Evolutionary conservation across 169 alveolate species (phyloP), one percentile per base, ranked within the genome.

Genomic region (Plasmodium chabaudi): DNA sequence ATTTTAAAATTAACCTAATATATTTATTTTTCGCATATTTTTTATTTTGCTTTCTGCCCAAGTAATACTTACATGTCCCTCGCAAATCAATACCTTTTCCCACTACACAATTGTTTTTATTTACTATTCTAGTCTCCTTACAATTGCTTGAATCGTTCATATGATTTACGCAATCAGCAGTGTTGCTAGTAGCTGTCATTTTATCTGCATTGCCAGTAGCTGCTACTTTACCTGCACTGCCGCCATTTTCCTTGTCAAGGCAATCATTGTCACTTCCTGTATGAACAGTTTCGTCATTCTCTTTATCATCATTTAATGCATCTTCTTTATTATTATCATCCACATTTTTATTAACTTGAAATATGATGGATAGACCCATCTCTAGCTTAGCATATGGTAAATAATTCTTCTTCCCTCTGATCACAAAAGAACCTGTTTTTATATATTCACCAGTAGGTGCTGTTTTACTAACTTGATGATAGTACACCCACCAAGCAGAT

Each of bases 401-500:
- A 75, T 89, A 96, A 94, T 98, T 97, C 91, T 97, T 97, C 91
- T 98, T 98, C 6, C 99, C 99, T 61, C 99, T 90, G 55, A 98
- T 97, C 95, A 97, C 96, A 92, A 98, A 98, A 46, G 98, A 87
- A 13, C 99, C 99, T 49, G 98, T 96, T 23, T 97, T 94, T 23
- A 98, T 79, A 67, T 96, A 97, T 79, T 95, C 97, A 7, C 99
- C 99, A 19, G 98, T 94, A 23, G 99, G 99, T 1, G 99, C 98
- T n/a, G 99, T 95, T 88, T 98, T 98, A 4, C 98, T 93, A 60
- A 98, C 99, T 91, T 98, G 98, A 49, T 96, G 97, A 64, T 97
- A 97, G 84, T 96, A 93, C 19, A 98, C 99, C 99, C 99, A 98
- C 98, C 99, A 98, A 12, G 98, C 99, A 5, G 98, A 93, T 15